phyloP scores from a whole-genome alignment of 2,329 filamentous ascomycete genomes.

The Metarhizium sp. region DNA sequence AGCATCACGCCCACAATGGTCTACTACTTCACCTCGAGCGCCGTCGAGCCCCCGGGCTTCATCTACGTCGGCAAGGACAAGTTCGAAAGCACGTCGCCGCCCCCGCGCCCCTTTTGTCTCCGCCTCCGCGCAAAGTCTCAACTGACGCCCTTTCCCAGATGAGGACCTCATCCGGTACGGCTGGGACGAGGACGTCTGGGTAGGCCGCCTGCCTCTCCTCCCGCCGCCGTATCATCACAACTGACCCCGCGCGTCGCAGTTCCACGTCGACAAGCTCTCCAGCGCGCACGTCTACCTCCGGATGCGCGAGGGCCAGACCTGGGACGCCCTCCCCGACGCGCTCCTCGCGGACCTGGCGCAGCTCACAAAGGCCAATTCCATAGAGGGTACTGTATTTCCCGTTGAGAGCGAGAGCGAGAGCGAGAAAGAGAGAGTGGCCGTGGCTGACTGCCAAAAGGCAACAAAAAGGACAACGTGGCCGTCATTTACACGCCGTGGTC shows the following conservation, averaged over 20 bases:
- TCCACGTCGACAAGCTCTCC: conserved; percentile 95
- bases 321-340: conserved; percentile 70
- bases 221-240: neutral
- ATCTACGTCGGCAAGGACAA: conserved; percentile 99
- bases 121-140: neutral
- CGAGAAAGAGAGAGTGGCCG: too few species aligned
- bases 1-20: conserved; percentile 53
- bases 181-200: conserved; percentile 88
- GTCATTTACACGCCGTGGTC: conserved; percentile 97
- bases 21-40: conserved; percentile 87
- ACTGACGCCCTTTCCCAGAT: conserved; percentile 43
- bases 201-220: conserved; percentile 8
- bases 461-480: conserved; percentile 97
- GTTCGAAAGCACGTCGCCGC: conserved; percentile 69
- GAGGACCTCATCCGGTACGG: conserved; percentile 94
- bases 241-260: conserved; percentile 38
- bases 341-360: conserved; percentile 87
- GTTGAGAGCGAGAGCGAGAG: too few species aligned
- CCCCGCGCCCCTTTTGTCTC: neutral
- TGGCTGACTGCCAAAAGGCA: conserved; percentile 44
- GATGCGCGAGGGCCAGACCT: conserved; percentile 65
- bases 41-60: conserved; percentile 71
- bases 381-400: conserved; percentile 56
- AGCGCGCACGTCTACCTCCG: conserved; percentile 95
- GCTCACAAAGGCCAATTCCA: conserved; percentile 96